Evolutionary conservation across 345 rosid species (phyloP).

Genomic region (Mercurialis annua): DNA sequence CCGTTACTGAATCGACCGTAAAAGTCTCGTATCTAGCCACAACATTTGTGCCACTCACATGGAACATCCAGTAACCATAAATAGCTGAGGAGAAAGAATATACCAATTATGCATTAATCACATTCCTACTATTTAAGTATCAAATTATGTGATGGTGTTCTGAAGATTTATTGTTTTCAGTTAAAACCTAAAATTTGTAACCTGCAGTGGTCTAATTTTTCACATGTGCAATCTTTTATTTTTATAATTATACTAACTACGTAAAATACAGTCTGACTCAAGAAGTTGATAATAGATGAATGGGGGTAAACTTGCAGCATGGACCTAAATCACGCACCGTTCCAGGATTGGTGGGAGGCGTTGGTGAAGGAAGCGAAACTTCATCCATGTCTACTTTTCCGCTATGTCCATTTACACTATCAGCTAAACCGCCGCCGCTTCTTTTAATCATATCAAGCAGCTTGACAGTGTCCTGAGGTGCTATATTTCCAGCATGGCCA

Average conservation of each 20-base stretch:
- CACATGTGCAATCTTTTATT: not conserved
- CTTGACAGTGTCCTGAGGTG: slow-evolving; percentile 67
- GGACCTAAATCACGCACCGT: slow-evolving; percentile 81
- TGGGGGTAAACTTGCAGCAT: slow-evolving; percentile 31
- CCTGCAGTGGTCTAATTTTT: too few relatives aligned
- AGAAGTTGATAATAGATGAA: slow-evolving; percentile 13
- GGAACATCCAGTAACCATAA: too few relatives aligned
- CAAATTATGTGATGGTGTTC: too few relatives aligned
- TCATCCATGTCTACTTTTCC: slow-evolving; percentile 56
- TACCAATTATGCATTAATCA: too few relatives aligned
- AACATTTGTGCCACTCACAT: too few relatives aligned
- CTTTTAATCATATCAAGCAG: slow-evolving; percentile 74
- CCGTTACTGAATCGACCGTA: too few relatives aligned
- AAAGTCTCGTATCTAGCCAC: too few relatives aligned
- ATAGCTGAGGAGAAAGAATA: too few relatives aligned
- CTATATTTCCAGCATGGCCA: slow-evolving; percentile 61
- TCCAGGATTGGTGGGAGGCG: slow-evolving; percentile 83
- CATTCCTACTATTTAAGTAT: too few relatives aligned
- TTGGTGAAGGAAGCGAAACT: slow-evolving; percentile 95
- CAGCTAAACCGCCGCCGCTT: slow-evolving; percentile 37
- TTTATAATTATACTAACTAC: not conserved
- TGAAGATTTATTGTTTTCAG: too few relatives aligned
- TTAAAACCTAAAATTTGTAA: not conserved
- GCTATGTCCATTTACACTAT: slow-evolving; percentile 27
- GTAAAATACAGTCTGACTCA: not conserved